phyloP scores from a whole-genome alignment of 2,329 filamentous ascomycete species.

The Calonectria fujianensis region DNA sequence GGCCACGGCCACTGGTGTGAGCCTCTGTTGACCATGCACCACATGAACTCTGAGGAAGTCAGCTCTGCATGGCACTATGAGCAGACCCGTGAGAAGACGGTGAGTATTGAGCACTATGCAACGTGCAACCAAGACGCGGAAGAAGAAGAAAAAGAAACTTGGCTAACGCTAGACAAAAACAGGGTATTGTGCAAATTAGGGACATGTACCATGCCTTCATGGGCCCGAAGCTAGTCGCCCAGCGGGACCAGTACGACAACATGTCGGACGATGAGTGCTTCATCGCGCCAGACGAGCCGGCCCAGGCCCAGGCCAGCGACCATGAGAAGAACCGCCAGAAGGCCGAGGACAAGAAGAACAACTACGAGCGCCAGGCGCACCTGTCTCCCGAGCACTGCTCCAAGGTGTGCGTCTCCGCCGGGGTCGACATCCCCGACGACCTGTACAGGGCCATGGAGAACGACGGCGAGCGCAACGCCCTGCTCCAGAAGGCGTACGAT shows the following conservation, averaged over 20 bases:
- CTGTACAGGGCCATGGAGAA: conserved; percentile 56
- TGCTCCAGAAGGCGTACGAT: conserved; percentile 56
- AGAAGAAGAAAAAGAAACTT: background rate
- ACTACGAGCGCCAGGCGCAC: conserved; percentile 67
- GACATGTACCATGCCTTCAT: conserved; percentile 72
- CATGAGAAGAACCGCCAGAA: conserved; percentile 60
- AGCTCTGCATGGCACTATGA: conserved; percentile 73
- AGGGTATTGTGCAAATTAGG: conserved; percentile 67
- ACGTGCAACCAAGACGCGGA: conserved; percentile 21
- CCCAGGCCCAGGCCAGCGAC: conserved; percentile 59
- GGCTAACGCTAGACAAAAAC: conserved; percentile 40
- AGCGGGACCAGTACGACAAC: conserved; percentile 72
- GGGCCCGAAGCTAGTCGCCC: conserved; percentile 63
- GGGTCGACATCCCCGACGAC: conserved; percentile 60
- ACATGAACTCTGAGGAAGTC: conserved; percentile 72
- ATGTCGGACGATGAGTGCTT: conserved; percentile 69
- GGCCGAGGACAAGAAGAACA: conserved; percentile 62
- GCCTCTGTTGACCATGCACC: conserved; percentile 75
- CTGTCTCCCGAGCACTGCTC: conserved; percentile 68
- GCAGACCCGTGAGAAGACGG: conserved; percentile 66
- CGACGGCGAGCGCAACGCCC: conserved; percentile 54
- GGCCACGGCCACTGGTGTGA: conserved; percentile 72
- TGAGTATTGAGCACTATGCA: conserved; percentile 53
- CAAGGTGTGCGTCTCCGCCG: conserved; percentile 67
- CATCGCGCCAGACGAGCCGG: conserved; percentile 61